Conservation (phyloP, 2,329 filamentous ascomycete species). For the Monilinia polystroma region DNA sequence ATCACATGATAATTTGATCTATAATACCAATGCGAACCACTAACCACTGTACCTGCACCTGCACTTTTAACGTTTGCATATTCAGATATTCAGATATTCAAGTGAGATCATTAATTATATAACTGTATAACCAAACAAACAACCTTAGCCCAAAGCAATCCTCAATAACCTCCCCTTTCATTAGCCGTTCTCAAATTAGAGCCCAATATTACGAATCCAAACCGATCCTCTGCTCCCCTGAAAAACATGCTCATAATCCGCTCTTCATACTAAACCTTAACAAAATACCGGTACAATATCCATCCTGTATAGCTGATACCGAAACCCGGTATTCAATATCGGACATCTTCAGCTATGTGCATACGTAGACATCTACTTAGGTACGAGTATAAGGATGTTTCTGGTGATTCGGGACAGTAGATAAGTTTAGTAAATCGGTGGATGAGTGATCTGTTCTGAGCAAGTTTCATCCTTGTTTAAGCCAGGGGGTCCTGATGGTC, state of each 20-base stretch:
- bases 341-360: not conserved
- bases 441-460: slow-evolving; percentile 20
- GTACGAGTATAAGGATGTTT: no score
- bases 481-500: no score
- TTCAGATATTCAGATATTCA: not conserved
- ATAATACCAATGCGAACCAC: not conserved
- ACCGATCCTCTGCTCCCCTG: not conserved
- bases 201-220: not conserved
- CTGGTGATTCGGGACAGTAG: no score
- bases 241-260: slow-evolving; percentile 16
- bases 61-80: not conserved
- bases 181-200: not conserved
- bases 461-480: slow-evolving; percentile 21
- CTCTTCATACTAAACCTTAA: not conserved
- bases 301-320: not conserved
- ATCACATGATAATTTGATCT: not conserved
- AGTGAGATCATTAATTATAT: no score
- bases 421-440: not conserved
- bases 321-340: not conserved
- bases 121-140: not conserved
- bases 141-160: not conserved
- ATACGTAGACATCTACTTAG: no score
- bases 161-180: not conserved
- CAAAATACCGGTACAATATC: not conserved
- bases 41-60: slow-evolving; percentile 13